phyloP scores from a whole-genome alignment of 305 asterid species.

The Striga hermonthica region DNA sequence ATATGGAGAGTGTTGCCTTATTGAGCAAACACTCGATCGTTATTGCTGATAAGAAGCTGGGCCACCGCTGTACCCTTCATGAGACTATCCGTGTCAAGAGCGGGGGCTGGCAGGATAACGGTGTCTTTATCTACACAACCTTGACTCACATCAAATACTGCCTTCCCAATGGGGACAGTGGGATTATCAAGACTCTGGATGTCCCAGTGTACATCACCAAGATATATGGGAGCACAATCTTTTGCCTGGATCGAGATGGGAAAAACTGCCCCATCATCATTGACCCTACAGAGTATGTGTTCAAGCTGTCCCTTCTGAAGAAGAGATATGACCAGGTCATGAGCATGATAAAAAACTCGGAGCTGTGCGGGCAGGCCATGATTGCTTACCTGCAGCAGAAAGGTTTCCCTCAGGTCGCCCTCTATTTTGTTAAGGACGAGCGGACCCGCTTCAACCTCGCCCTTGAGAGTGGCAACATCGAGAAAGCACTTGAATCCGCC shows the following conservation, averaged over 20 bases:
- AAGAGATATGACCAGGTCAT: slow-evolving; percentile 53
- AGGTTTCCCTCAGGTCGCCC: slow-evolving; percentile 72
- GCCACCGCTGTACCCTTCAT: slow-evolving; percentile 90
- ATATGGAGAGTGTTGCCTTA: slow-evolving; percentile 79
- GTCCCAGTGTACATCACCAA: slow-evolving; percentile 79
- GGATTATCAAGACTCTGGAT: slow-evolving; percentile 73
- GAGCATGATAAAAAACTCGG: slow-evolving; percentile 56
- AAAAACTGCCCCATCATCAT: slow-evolving; percentile 66
- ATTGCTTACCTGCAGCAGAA: slow-evolving; percentile 65
- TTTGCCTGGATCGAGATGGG: slow-evolving; percentile 85
- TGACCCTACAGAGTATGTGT: slow-evolving; percentile 70
- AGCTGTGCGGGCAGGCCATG: slow-evolving; percentile 74
- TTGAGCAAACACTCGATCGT: slow-evolving; percentile 85
- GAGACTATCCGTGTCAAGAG: slow-evolving; percentile 95
- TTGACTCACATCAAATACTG: slow-evolving; percentile 83
- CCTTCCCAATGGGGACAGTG: slow-evolving; percentile 67
- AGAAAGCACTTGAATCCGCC: slow-evolving; percentile 74
- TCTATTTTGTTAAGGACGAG: slow-evolving; percentile 68
- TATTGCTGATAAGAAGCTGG: slow-evolving; percentile 78
- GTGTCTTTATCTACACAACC: slow-evolving; percentile 81
- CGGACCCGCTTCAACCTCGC: slow-evolving; percentile 70
- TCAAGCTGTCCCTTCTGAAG: slow-evolving; percentile 54
- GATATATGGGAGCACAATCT: slow-evolving; percentile 65
- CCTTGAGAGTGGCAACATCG: slow-evolving; percentile 76
- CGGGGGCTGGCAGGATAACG: slow-evolving; percentile 95